phyloP scores from a whole-genome alignment of 345 rosid genomes.

The Clausena lansium region DNA sequence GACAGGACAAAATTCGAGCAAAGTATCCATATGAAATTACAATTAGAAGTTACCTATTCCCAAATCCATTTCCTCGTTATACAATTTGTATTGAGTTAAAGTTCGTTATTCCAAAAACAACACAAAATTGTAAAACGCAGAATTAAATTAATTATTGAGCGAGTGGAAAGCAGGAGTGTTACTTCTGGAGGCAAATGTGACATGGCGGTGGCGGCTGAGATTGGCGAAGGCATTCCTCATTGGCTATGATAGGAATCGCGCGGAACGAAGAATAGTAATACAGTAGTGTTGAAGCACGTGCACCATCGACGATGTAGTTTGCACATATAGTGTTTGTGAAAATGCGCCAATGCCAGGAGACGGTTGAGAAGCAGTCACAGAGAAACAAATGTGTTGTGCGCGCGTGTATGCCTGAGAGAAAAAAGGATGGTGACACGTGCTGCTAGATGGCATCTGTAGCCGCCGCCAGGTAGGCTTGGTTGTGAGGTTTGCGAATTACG shows the following conservation, averaged over 20 bases:
- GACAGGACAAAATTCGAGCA: not conserved
- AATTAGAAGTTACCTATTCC: not conserved
- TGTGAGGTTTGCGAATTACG: not conserved
- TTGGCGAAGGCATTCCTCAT: slow-evolving; percentile 63
- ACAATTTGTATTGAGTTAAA: not conserved
- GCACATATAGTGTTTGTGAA: slow-evolving; percentile 41
- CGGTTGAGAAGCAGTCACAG: not conserved
- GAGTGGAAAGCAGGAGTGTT: not conserved
- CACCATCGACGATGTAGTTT: not conserved
- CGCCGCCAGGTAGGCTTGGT: not conserved
- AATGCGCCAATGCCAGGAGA: slow-evolving; percentile 30
- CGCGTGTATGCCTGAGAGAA: not conserved
- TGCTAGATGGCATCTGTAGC: slow-evolving; percentile 16
- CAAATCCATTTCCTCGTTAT: not conserved
- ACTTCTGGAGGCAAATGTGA: slow-evolving; percentile 37
- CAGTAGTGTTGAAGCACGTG: slow-evolving; percentile 13
- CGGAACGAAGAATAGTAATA: slow-evolving; percentile 5
- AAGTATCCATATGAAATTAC: not conserved
- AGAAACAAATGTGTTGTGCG: not conserved
- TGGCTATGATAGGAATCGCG: slow-evolving; percentile 23
- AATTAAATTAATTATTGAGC: not conserved
- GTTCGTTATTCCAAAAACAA: not conserved
- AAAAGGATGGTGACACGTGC: slow-evolving; percentile 29
- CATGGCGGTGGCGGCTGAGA: slow-evolving; percentile 56
- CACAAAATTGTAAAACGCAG: not conserved